Percentiles rank a stretch among this genome's conserved stretches.
Conservation (phyloP, 1,139 yeast genomes). For the Saccharomycopsis hybrid region DNA sequence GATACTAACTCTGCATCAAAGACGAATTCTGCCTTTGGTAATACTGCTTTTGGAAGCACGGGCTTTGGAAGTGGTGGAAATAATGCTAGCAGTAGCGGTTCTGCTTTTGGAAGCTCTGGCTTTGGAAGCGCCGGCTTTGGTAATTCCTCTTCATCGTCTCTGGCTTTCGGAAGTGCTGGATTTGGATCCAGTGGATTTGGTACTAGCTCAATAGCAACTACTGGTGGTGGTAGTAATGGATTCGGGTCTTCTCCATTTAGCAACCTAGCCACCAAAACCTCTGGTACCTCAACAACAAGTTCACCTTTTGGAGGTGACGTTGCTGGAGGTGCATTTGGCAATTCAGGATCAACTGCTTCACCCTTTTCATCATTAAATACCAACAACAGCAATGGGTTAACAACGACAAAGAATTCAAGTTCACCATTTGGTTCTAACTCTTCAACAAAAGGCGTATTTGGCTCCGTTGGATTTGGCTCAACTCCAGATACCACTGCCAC, state of each 20-base stretch:
- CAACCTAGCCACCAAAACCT: neutral
- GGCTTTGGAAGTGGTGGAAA: neutral
- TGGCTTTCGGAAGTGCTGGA: slow-evolving; percentile 8
- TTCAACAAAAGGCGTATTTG: neutral
- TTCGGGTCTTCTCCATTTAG: neutral
- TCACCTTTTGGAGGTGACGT: too few species aligned
- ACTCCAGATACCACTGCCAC: too few species aligned
- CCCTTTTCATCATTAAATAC: too few species aligned
- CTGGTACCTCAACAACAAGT: neutral
- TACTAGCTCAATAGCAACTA: neutral
- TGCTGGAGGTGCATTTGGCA: too few species aligned
- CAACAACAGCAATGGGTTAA: too few species aligned
- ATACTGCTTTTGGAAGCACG: neutral
- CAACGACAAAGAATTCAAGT: neutral
- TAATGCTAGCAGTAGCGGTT: too few species aligned
- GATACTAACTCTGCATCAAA: neutral
- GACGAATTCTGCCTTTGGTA: neutral
- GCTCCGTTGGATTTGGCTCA: neutral
- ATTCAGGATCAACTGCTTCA: too few species aligned
- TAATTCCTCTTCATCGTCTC: neutral
- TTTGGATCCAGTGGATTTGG: slow-evolving; percentile 12
- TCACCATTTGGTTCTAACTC: slow-evolving; percentile 1
- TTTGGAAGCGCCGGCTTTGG: slow-evolving; percentile 8
- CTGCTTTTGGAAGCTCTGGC: neutral
- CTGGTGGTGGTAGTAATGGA: neutral